phyloP scores from a whole-genome alignment of 208 protist genomes.

The Trypanosoma boissoni region DNA sequence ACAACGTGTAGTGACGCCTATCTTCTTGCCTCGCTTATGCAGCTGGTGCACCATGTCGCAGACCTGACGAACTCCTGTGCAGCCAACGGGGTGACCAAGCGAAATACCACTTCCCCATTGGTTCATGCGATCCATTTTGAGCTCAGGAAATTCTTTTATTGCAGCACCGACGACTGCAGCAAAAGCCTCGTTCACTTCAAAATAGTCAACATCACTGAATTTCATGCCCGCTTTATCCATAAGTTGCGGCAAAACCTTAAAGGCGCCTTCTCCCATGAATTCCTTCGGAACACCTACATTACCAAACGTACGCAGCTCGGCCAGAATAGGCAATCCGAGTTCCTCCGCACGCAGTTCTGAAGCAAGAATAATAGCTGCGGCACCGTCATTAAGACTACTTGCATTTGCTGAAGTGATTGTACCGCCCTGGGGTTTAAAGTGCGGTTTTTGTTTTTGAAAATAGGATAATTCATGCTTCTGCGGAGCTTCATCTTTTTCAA shows the following conservation, averaged over 20 bases:
- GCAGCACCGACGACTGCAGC: constrained; percentile 91
- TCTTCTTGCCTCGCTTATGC: constrained; percentile 33
- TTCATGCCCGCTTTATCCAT: constrained; percentile 52
- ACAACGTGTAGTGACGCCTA: constrained; percentile 92
- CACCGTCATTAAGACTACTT: constrained; percentile 89
- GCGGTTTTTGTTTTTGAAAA: constrained; percentile 78
- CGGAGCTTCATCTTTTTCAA: constrained; percentile 85
- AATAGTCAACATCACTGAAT: constrained; percentile 81
- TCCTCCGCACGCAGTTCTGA: constrained; percentile 70
- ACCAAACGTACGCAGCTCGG: constrained; percentile 77
- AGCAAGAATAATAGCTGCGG: constrained; percentile 81
- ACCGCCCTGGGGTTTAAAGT: constrained; percentile 85
- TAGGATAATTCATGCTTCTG: constrained; percentile 84
- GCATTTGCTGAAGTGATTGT: constrained; percentile 93
- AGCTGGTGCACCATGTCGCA: constrained; percentile 80
- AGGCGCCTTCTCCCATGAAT: constrained; percentile 91
- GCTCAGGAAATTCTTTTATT: constrained; percentile 67
- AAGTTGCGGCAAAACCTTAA: constrained; percentile 81
- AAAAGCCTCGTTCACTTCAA: constrained; percentile 98
- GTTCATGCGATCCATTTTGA: constrained; percentile 90
- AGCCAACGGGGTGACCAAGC: constrained; percentile 95
- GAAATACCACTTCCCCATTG: constrained; percentile 93
- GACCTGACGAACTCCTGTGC: constrained; percentile 86
- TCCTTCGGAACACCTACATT: constrained; percentile 90
- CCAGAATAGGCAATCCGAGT: constrained; percentile 80